phyloP scores from a whole-genome alignment of 1,284 basidiomycete genomes.

The Malassezia yamatoensis region DNA sequence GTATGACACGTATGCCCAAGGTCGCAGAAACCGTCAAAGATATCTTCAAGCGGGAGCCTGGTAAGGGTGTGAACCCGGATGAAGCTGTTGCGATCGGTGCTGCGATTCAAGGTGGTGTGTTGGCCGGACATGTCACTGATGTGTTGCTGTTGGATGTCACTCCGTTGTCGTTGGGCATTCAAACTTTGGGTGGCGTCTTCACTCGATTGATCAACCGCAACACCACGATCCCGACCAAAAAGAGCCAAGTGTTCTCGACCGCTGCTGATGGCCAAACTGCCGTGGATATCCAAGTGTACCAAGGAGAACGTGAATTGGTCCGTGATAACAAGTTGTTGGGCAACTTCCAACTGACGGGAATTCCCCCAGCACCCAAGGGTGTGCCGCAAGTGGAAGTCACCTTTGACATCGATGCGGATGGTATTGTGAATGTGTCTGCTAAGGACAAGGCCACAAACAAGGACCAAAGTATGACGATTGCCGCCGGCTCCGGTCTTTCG shows the following conservation, averaged over 20 bases:
- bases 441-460: conserved; percentile 95
- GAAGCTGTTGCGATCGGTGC: conserved; percentile 89
- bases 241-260: conserved; percentile 96
- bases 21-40: conserved; percentile 84
- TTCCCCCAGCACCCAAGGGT: conserved; percentile 94
- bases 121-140: conserved; percentile 90
- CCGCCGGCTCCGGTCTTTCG: conserved; percentile 87
- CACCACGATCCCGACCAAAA: conserved; percentile 98
- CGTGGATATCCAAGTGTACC: conserved; percentile 80
- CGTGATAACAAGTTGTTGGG: conserved; percentile 98
- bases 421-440: conserved; percentile 92
- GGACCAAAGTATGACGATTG: conserved; percentile 94
- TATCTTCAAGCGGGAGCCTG: conserved; percentile 86
- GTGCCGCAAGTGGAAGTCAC: conserved; percentile 98
- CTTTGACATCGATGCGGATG: conserved; percentile 95
- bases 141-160: conserved; percentile 93
- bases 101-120: conserved; percentile 85
- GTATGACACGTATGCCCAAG: conserved; percentile 94
- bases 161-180: conserved; percentile 84
- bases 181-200: conserved; percentile 98
- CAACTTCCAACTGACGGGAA: conserved; percentile 96
- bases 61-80: conserved; percentile 95
- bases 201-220: conserved; percentile 70
- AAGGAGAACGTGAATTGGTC: conserved; percentile 95
- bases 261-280: conserved; percentile 67